Evolutionary conservation across 441 rosid species (phyloP).

Genomic region (Arabidopsis hybrid): DNA sequence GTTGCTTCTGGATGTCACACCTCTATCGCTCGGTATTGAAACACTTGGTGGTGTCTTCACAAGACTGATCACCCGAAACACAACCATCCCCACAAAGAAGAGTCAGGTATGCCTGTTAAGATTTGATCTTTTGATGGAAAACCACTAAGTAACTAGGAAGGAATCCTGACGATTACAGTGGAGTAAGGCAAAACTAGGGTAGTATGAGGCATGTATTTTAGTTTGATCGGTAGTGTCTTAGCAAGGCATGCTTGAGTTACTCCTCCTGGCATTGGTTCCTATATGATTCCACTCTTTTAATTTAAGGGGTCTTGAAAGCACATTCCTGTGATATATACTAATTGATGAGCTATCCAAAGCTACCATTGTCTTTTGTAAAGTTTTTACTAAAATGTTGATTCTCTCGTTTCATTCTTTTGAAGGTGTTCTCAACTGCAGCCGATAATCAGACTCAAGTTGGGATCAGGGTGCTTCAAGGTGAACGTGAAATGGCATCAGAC

Average conservation of each 20-base stretch:
- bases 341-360: not conserved
- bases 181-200: not conserved
- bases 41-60: constrained; percentile 96
- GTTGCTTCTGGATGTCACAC: constrained; percentile 93
- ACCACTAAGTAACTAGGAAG: not conserved
- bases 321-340: constrained; percentile 12
- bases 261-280: constrained; percentile 17
- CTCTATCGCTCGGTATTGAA: constrained; percentile 94
- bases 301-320: not conserved
- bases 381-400: constrained; percentile 6
- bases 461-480: constrained; percentile 96
- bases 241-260: constrained; percentile 3
- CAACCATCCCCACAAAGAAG: constrained; percentile 97
- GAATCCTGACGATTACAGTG: not conserved
- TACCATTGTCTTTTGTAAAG: not conserved
- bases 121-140: constrained; percentile 4
- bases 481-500: constrained; percentile 93
- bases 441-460: constrained; percentile 98
- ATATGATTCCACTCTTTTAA: not conserved
- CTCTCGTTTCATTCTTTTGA: constrained; percentile 11
- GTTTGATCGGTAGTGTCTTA: constrained; percentile 12
- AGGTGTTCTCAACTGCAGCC: constrained; percentile 97
- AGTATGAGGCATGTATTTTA: not conserved
- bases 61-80: constrained; percentile 81
- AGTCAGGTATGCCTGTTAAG: constrained; percentile 66